Evolutionary conservation across 805 yeast genomes (phyloP), one percentile per base, ranked within the genome.

Genomic region (Ogataea trehalophila): DNA sequence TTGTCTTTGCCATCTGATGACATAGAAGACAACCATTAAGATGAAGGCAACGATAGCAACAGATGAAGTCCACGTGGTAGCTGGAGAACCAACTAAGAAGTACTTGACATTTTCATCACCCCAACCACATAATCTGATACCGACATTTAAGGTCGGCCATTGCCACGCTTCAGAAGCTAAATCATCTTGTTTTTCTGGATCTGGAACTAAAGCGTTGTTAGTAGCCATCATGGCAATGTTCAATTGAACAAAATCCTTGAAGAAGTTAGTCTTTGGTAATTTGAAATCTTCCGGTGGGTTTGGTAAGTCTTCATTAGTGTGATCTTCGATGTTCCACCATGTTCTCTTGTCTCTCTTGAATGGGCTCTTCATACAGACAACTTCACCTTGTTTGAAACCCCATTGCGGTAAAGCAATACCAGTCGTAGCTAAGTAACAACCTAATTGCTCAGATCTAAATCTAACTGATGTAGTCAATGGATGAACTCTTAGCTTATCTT

Each of bases 361-460:
- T 35, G 89, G 82, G 51, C 73, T 67, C 55, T 77, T 80, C 64
- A 73, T 67, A 70, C 99, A 94, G 1, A 83, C 84, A 54, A 94
- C 92, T 72, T 94, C 99, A 43, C 86, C 84, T 66, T 87, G 95
- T 60, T 81, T 81, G 69, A 80, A 87, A 42, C 95, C 95, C 95
- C 95, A 87, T 13, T 79, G 76, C 15, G 95, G 95, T 55, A 80
- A 76, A 4, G 80, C 63, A 46, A 69, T 66, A 39, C 89, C 90
- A 1, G 89, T 76, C 35, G 87, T 83, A n/a, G 88, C 84, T 61
- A 87, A 71, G 60, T 87, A 86, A 65, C 95, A 87, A 13, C 85
- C 88, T 50, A 86, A 56, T 17, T 66, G 75, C 41, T 75, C 77
- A 57, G 84, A 83, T 54, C 71, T 79, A 38, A 87, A 69, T 65